Conservation (phyloP, 345 rosid species). For the Salix dunnii region DNA sequence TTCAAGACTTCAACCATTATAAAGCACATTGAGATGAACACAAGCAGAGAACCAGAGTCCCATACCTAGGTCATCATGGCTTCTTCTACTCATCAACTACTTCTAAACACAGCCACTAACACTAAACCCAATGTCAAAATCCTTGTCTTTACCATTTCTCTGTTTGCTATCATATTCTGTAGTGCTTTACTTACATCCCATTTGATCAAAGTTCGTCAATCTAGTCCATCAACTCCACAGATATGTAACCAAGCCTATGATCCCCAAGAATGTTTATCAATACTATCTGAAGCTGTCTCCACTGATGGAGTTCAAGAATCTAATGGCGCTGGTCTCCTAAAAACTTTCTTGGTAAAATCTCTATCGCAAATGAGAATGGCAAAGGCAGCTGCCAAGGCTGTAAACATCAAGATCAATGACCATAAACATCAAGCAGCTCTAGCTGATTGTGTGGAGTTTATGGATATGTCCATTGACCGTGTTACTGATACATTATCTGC, state of each 20-base stretch:
- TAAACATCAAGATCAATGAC: neutral
- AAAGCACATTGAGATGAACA: neutral
- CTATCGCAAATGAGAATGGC: neutral
- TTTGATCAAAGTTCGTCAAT: neutral
- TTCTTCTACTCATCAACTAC: neutral
- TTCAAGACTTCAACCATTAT: neutral
- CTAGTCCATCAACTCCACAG: neutral
- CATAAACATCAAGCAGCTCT: neutral
- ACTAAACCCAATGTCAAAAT: neutral
- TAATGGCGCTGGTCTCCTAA: neutral
- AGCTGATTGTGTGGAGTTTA: slow-evolving; percentile 15
- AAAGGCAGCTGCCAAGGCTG: neutral
- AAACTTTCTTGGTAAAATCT: slow-evolving; percentile 4
- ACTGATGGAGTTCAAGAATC: neutral
- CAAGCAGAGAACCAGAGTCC: neutral
- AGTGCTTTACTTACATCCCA: neutral
- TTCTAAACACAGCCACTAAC: neutral
- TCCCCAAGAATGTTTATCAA: neutral
- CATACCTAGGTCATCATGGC: neutral
- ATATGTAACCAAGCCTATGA: slow-evolving; percentile 7
- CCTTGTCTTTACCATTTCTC: neutral
- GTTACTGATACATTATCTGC: neutral
- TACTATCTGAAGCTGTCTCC: slow-evolving; percentile 11
- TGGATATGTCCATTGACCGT: slow-evolving; percentile 11
- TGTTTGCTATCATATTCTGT: neutral